A percentile compares a stretch with the other conserved stretches of the same genome.
Conservation (phyloP, 345 rosid species). For the Salix koriyanagi region DNA sequence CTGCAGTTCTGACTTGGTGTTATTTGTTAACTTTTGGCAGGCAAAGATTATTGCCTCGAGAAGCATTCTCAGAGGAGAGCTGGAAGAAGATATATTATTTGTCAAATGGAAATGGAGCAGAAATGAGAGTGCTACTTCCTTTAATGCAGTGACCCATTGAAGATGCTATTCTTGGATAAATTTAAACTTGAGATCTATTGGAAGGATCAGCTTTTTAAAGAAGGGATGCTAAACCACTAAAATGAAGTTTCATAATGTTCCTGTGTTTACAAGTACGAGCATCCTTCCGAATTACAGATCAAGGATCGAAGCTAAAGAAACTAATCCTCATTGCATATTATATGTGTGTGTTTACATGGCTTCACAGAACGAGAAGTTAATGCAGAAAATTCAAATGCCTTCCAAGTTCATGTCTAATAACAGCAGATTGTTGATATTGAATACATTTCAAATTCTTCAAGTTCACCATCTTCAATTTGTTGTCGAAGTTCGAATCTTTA, state of each 20-base stretch:
- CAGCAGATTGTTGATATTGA: background rate
- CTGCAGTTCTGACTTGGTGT: background rate
- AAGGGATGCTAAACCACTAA: background rate
- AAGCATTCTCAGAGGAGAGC: constrained; percentile 49
- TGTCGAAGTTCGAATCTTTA: too few species aligned
- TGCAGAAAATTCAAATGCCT: background rate
- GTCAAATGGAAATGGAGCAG: constrained; percentile 86
- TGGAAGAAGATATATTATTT: constrained; percentile 42
- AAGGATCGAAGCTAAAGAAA: background rate
- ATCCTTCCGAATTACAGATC: too few species aligned
- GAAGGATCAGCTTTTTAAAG: background rate
- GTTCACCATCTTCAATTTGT: too few species aligned
- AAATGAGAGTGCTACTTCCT: constrained; percentile 73
- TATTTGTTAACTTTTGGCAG: constrained; percentile 34
- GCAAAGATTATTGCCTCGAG: constrained; percentile 74
- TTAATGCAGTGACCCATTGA: constrained; percentile 48
- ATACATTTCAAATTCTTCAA: background rate
- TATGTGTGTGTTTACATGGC: too few species aligned
- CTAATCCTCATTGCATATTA: background rate
- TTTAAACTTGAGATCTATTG: background rate
- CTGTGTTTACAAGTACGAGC: background rate
- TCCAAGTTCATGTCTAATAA: too few species aligned
- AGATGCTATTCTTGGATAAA: background rate
- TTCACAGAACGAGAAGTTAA: background rate
- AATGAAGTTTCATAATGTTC: background rate